These are phyloP conservation scores for Francoa sonchifolia DNA, from an alignment of 441 rosid genomes.

Conservation along the genomic window DNA sequence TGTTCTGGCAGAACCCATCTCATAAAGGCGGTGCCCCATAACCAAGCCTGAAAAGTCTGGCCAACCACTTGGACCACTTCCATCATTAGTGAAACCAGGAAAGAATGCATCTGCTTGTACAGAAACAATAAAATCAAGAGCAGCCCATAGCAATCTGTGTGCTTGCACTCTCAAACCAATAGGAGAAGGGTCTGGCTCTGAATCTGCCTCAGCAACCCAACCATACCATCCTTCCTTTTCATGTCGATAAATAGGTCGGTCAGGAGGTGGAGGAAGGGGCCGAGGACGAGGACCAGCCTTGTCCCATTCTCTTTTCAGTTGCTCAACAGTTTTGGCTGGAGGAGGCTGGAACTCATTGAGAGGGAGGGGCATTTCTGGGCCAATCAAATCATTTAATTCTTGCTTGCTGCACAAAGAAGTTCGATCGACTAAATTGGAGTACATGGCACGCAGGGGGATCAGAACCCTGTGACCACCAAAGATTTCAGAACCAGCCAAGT, in stretches of 20 bases:
- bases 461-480: slow-evolving; percentile 93
- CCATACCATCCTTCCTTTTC: slow-evolving; percentile 99
- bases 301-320: slow-evolving; percentile 78
- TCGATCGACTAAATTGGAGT: slow-evolving; percentile 61
- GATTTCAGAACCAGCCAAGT: slow-evolving; percentile 85
- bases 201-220: slow-evolving; percentile 72
- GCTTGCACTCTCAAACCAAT: slow-evolving; percentile 73
- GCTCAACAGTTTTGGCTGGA: slow-evolving; percentile 48
- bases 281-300: slow-evolving; percentile 96
- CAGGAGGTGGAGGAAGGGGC: slow-evolving; percentile 99
- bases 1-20: too few relatives aligned
- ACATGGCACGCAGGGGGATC: slow-evolving; percentile 92
- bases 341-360: slow-evolving; percentile 32
- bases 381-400: slow-evolving; percentile 66
- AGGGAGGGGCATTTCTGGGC: slow-evolving; percentile 73
- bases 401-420: slow-evolving; percentile 62
- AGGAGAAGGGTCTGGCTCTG: slow-evolving; percentile 71
- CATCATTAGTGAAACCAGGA: slow-evolving; percentile 87
- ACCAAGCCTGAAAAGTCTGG: slow-evolving; percentile 95
- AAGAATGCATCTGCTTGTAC: slow-evolving; percentile 87
- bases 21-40: slow-evolving; percentile 93
- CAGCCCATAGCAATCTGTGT: slow-evolving; percentile 89
- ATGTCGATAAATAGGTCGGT: slow-evolving; percentile 76
- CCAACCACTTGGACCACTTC: slow-evolving; percentile 44
- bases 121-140: slow-evolving; percentile 83